Conservation (phyloP, 805 yeast species). For the Clavispora carvajalis region DNA sequence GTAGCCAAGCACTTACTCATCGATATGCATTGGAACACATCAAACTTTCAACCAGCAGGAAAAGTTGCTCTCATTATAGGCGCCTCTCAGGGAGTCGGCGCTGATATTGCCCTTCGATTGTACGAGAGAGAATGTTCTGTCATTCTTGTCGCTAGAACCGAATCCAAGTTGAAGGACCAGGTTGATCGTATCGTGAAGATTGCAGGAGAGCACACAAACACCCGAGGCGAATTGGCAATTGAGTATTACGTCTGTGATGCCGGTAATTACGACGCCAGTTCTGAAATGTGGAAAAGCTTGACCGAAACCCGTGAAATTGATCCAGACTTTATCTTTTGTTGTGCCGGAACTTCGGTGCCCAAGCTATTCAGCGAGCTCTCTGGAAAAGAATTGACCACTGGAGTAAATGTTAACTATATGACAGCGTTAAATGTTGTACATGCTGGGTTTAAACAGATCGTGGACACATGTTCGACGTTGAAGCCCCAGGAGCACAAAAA, state of each 20-base stretch:
- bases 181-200: conserved; percentile 36
- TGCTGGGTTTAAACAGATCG: conserved; percentile 44
- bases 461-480: conserved; percentile 11
- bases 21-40: conserved; percentile 20
- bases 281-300: conserved; percentile 36
- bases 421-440: conserved; percentile 73
- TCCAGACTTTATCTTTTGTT: conserved; percentile 75
- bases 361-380: conserved; percentile 69
- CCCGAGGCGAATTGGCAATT: neutral
- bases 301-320: conserved; percentile 19
- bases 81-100: conserved; percentile 92
- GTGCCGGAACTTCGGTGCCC: conserved; percentile 86
- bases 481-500: conserved; percentile 28
- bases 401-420: conserved; percentile 64
- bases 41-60: conserved; percentile 34
- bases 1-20: no score
- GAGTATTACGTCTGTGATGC: conserved; percentile 60
- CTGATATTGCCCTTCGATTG: conserved; percentile 60
- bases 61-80: conserved; percentile 77
- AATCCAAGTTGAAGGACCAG: conserved; percentile 47
- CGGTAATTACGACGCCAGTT: conserved; percentile 48
- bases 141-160: conserved; percentile 73
- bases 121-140: conserved; percentile 56
- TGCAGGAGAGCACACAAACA: conserved; percentile 12
- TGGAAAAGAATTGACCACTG: conserved; percentile 50